Percentiles rank a stretch among this genome's conserved stretches.
phyloP scores from a whole-genome alignment of 805 yeast species.

The Suhomyces kilbournensis region DNA sequence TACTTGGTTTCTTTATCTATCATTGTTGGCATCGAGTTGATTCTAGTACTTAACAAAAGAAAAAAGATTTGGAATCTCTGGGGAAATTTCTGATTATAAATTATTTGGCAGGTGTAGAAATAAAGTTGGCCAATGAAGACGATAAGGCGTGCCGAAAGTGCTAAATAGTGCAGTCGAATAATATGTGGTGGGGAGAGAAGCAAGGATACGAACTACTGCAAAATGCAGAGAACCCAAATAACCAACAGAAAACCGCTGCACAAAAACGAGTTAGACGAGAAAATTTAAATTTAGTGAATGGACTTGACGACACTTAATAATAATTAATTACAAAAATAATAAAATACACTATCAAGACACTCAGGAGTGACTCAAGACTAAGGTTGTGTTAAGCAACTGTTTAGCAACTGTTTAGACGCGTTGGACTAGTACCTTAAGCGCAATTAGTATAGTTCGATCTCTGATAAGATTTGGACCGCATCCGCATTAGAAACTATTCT shows the following conservation, averaged over 20 bases:
- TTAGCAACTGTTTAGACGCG: not conserved
- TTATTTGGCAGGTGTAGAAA: not conserved
- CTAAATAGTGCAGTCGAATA: not conserved
- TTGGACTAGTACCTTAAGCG: not conserved
- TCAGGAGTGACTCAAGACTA: not conserved
- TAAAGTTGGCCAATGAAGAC: not conserved
- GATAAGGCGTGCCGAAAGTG: not conserved
- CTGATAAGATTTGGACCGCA: not conserved
- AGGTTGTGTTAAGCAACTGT: not conserved
- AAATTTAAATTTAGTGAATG: not conserved
- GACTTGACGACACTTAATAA: not conserved
- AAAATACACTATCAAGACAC: not conserved
- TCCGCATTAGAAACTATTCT: not conserved
- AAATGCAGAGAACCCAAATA: not conserved
- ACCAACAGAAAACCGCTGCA: not conserved
- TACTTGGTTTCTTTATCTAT: constrained; percentile 53
- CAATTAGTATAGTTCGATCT: not conserved
- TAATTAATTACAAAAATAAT: not conserved
- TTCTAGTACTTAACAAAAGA: not conserved
- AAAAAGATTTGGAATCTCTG: not conserved
- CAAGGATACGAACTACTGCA: not conserved
- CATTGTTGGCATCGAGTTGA: constrained; percentile 2
- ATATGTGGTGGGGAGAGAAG: not conserved
- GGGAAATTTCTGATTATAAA: not conserved
- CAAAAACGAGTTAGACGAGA: constrained; percentile 2